These are phyloP conservation scores for Pythium aphanidermatum DNA, from an alignment of 352 stramenopile genomes.

Conservation along the genomic window DNA sequence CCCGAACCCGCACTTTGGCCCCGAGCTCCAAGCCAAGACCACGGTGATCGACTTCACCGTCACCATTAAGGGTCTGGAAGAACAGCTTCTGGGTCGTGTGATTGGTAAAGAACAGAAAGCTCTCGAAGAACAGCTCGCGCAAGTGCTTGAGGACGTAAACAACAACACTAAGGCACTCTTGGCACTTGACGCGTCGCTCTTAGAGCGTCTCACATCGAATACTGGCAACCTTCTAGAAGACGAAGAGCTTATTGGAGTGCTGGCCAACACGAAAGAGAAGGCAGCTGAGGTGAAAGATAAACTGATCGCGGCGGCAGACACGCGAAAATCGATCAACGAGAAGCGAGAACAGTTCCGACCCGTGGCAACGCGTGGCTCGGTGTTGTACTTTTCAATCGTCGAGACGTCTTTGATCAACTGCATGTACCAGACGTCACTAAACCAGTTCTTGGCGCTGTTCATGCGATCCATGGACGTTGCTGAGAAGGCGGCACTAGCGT, in stretches of 20 bases:
- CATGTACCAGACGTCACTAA: slow-evolving; percentile 99
- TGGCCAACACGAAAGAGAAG: slow-evolving; percentile 98
- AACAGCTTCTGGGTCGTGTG: slow-evolving; percentile 96
- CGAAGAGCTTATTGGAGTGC: slow-evolving; percentile 97
- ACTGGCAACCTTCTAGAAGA: slow-evolving; percentile 98
- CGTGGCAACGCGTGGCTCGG: slow-evolving; percentile 95
- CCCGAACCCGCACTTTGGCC: slow-evolving; percentile 97
- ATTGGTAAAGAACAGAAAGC: slow-evolving; percentile 98
- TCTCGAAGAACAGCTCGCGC: slow-evolving; percentile 97
- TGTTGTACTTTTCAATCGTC: slow-evolving; percentile 98
- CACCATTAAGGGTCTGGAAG: slow-evolving; percentile 94
- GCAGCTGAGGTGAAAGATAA: slow-evolving; percentile 98
- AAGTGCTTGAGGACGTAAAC: slow-evolving; percentile 98
- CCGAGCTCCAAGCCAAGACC: slow-evolving; percentile 97
- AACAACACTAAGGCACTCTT: slow-evolving; percentile 97
- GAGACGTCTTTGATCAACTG: slow-evolving; percentile 98
- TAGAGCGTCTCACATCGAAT: slow-evolving; percentile 96
- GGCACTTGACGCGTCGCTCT: slow-evolving; percentile 92
- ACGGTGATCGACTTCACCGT: slow-evolving; percentile 99
- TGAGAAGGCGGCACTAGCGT: slow-evolving; percentile 95
- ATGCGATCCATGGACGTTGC: slow-evolving; percentile 97
- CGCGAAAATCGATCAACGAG: slow-evolving; percentile 96
- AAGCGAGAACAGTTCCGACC: slow-evolving; percentile 98
- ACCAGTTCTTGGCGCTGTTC: slow-evolving; percentile 97
- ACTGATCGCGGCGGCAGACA: slow-evolving; percentile 95